A percentile compares a stretch with the other conserved stretches of the same genome.
Conservation (phyloP, 2,329 filamentous ascomycete species). For the Fusarium sublunatum region DNA sequence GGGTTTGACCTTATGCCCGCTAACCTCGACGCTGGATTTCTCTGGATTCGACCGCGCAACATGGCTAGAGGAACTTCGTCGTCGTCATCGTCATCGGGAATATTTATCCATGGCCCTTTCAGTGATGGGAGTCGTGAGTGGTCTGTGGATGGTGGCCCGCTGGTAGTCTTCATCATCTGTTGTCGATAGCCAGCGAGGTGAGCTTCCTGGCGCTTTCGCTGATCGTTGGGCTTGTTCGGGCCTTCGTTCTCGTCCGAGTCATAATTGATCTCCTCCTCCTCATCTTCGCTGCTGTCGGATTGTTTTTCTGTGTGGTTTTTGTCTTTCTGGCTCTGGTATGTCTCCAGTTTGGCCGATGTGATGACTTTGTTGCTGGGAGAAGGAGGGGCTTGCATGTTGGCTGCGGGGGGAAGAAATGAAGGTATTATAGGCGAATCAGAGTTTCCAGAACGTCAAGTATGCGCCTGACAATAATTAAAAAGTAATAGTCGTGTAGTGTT, state of each 20-base stretch:
- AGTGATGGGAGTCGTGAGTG: slow-evolving; percentile 13
- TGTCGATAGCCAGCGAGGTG: slow-evolving; percentile 31
- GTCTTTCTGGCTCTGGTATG: slow-evolving; percentile 23
- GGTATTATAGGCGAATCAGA: not conserved
- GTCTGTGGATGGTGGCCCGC: slow-evolving; percentile 4
- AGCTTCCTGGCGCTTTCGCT: slow-evolving; percentile 29
- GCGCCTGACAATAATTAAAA: not conserved
- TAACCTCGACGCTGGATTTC: slow-evolving; percentile 10
- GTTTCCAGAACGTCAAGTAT: not conserved
- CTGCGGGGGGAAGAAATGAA: not conserved
- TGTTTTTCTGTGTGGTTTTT: slow-evolving; percentile 9
- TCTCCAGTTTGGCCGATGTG: slow-evolving; percentile 28
- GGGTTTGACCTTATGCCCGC: slow-evolving; percentile 28
- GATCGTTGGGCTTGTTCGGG: slow-evolving; percentile 13
- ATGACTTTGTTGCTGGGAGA: slow-evolving; percentile 31
- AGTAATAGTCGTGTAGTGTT: not conserved
- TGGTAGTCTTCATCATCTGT: slow-evolving; percentile 39
- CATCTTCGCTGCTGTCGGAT: slow-evolving; percentile 14
- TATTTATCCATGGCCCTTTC: slow-evolving; percentile 15
- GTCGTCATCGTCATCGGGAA: slow-evolving; percentile 11
- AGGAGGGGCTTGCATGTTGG: slow-evolving; percentile 25
- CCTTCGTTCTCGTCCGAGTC: slow-evolving; percentile 22
- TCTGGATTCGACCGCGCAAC: slow-evolving; percentile 4
- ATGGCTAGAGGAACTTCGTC: slow-evolving; percentile 34
- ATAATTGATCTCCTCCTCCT: slow-evolving; percentile 30